Conservation (phyloP, 116 monocot species). For the Posidonia oceanica region DNA sequence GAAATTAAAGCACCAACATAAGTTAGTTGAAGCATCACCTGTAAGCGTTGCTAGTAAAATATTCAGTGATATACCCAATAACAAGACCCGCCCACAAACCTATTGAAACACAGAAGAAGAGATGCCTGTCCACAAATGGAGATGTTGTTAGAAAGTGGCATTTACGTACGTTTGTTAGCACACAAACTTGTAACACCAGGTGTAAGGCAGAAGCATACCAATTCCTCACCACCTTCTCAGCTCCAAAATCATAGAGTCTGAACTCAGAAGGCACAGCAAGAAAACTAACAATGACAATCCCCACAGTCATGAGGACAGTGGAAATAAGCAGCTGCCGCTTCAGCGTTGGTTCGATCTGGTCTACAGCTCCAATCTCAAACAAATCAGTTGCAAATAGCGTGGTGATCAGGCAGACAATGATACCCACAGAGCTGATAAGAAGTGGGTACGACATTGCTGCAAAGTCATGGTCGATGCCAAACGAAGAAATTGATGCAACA, state of each 20-base stretch:
- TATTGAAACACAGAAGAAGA: constrained; percentile 56
- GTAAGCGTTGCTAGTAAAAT: constrained; percentile 65
- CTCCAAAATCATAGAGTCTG: constrained; percentile 49
- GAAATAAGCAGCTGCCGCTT: constrained; percentile 46
- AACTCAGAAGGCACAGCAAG: constrained; percentile 35
- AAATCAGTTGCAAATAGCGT: constrained; percentile 44
- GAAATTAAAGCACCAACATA: too few species aligned
- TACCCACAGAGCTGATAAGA: constrained; percentile 47
- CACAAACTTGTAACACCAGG: too few species aligned
- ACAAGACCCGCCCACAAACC: constrained; percentile 53
- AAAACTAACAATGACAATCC: constrained; percentile 35
- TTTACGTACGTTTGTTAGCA: too few species aligned
- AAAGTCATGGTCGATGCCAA: constrained; percentile 37
- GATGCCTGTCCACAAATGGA: constrained; percentile 25
- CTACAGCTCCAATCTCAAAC: constrained; percentile 27
- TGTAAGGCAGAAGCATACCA: constrained; percentile 14
- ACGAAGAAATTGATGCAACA: constrained; percentile 53
- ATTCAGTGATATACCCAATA: constrained; percentile 56
- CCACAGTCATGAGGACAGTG: constrained; percentile 41
- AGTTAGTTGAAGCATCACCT: constrained; percentile 8
- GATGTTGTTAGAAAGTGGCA: neutral
- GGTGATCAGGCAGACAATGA: constrained; percentile 47
- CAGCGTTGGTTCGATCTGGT: constrained; percentile 41
- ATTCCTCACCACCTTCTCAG: constrained; percentile 35
- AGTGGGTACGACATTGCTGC: constrained; percentile 39